A percentile compares a stretch with the other conserved stretches of the same genome.
phyloP scores from a whole-genome alignment of 441 rosid genomes.

The Viola pubescens region DNA sequence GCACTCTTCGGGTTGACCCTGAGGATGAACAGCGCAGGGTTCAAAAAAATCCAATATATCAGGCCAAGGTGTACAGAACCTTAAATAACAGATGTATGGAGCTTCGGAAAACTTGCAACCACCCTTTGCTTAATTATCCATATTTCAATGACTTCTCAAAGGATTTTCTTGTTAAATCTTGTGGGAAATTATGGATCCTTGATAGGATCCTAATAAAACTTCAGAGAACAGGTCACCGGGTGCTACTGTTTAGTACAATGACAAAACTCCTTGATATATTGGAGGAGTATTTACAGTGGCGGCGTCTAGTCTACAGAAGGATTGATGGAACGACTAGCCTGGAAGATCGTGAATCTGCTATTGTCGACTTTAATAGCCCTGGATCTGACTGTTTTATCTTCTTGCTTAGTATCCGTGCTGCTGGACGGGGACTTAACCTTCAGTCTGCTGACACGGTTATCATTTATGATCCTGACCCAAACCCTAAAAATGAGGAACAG shows the following conservation, averaged over 20 bases:
- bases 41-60: constrained; percentile 74
- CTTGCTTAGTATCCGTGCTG: constrained; percentile 97
- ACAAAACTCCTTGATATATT: constrained; percentile 95
- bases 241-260: constrained; percentile 98
- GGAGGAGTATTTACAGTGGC: constrained; percentile 98
- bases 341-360: constrained; percentile 99
- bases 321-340: constrained; percentile 99
- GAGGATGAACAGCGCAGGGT: constrained; percentile 79
- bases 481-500: constrained; percentile 99
- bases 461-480: constrained; percentile 99
- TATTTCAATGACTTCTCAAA: constrained; percentile 78
- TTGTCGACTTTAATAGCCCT: constrained; percentile 87
- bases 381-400: constrained; percentile 91
- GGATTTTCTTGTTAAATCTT: constrained; percentile 88
- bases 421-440: constrained; percentile 99
- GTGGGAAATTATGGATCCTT: constrained; percentile 95
- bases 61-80: constrained; percentile 66
- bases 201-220: constrained; percentile 95
- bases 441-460: constrained; percentile 98
- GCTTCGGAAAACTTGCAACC: constrained; percentile 94
- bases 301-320: constrained; percentile 81
- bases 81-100: constrained; percentile 99
- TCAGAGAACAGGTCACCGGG: constrained; percentile 93
- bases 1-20: constrained; percentile 94
- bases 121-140: constrained; percentile 97